Conservation (phyloP, 192 early-diverging fungal genomes). For the Coemansia sp. region DNA sequence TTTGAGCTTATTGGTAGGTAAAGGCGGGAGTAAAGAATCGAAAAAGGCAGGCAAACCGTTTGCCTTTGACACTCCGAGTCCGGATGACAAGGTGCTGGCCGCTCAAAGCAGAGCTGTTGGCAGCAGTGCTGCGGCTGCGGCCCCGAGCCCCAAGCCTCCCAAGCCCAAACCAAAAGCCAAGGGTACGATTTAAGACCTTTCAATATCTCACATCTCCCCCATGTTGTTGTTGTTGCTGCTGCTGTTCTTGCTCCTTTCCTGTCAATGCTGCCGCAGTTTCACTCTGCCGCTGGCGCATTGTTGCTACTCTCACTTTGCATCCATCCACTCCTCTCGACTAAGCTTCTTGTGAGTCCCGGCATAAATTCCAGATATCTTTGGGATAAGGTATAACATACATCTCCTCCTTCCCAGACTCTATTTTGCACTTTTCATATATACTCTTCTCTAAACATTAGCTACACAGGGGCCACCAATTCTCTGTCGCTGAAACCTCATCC, state of each 20-base stretch:
- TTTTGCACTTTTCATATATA: not conserved
- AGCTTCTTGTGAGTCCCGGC: not conserved
- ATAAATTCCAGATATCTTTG: not conserved
- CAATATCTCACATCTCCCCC: not conserved
- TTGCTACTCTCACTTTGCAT: not conserved
- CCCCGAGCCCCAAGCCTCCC: conserved; percentile 13
- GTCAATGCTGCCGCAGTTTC: not conserved
- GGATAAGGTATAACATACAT: not conserved
- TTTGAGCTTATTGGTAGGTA: conserved; percentile 41
- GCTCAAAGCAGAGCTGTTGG: conserved; percentile 58
- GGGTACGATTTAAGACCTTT: conserved; percentile 26
- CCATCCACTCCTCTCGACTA: not conserved
- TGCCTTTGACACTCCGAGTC: conserved; percentile 79
- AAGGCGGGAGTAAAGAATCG: not conserved
- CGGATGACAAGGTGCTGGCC: conserved; percentile 76
- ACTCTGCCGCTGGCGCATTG: not conserved
- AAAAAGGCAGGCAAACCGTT: conserved; percentile 52
- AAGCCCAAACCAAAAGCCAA: conserved; percentile 29
- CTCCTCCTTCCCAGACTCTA: not conserved
- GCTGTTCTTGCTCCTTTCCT: not conserved
- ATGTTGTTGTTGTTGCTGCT: not conserved
- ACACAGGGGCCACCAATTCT: not conserved
- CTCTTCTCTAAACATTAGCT: not conserved
- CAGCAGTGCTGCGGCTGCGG: not conserved
- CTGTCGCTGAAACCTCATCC: not conserved